Conservation (phyloP, 1,139 yeast species). For the Zygoascus meyerae region DNA sequence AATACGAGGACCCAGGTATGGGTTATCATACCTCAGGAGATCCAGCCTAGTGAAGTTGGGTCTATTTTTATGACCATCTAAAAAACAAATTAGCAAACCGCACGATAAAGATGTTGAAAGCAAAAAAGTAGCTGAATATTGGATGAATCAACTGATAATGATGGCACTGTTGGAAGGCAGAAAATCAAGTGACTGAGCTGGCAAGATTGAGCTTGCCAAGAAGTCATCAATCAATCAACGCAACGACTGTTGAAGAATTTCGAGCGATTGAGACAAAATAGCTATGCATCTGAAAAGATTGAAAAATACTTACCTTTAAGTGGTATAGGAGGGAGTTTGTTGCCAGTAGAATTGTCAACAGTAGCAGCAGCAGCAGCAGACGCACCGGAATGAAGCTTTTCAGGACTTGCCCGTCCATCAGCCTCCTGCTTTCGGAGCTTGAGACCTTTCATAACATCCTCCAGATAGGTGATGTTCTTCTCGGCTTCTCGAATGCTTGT, state of each 20-base stretch:
- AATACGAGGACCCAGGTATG: constrained; percentile 90
- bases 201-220: too few species aligned
- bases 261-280: too few species aligned
- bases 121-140: not conserved
- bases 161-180: not conserved
- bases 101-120: not conserved
- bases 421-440: constrained; percentile 32
- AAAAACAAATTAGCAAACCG: not conserved
- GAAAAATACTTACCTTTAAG: constrained; percentile 17
- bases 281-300: not conserved
- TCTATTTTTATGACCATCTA: constrained; percentile 13
- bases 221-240: too few species aligned
- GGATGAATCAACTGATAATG: too few species aligned
- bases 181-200: too few species aligned
- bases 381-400: constrained; percentile 14
- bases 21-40: constrained; percentile 85
- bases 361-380: constrained; percentile 11
- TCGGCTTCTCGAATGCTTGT: constrained; percentile 88
- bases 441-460: constrained; percentile 66
- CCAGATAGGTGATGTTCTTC: constrained; percentile 80
- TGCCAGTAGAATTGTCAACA: not conserved
- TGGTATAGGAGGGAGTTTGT: constrained; percentile 17
- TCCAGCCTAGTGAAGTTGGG: constrained; percentile 47
- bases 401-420: constrained; percentile 1
- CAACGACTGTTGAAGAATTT: too few species aligned